Evolutionary conservation across 78 protist species (phyloP), one percentile per base, ranked within the genome.

Genomic region (Dictyostelium purpureum): DNA sequence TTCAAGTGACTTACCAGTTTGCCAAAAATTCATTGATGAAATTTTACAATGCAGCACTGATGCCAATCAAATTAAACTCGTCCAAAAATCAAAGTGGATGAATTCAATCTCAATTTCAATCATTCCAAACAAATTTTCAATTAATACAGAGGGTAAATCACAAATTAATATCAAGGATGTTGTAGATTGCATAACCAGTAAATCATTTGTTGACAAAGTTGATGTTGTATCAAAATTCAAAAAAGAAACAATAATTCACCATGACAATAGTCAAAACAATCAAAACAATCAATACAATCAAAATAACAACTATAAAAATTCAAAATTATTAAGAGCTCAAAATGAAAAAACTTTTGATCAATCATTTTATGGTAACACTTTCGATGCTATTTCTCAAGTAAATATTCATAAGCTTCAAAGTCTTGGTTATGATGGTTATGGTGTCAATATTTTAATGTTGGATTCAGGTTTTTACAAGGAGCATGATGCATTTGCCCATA

Each of bases 391-490:
- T 16, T n/a, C 7, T n/a, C 92, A 85, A 61, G 51, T 73, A 37
- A 76, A 76, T 47, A 70, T 61, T 26, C 51, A 21, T 33, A 51
- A 35, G 16, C 61, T 77, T 19, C 82, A 40, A 6, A 21, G 21
- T 18, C 28, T 51, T 11, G 93, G 87, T 9, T 59, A 51, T 26
- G 76, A 88, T 73, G 94, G 94, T 14, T 40, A 28, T 56, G 91
- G 91, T 61, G 42, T 92, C 4, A 59, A 56, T 5, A 51, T 92
- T 11, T 31, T 92, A 40, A 87, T 92, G 71, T 24, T 80, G 0
- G 95, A 92, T 42, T 81, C 95, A 10, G 95, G 95, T 3, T 92
- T 74, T 75, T 63, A 49, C 38, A 78, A 77, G n/a, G n/a, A 35
- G 0, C 95, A 92, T 42, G 78, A 71, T 4, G 79, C 69, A 14